Evolutionary conservation across 495 filamentous ascomycete species (phyloP), one percentile per base, ranked within the genome.

Genomic region (Talaromyces wortmannii): DNA sequence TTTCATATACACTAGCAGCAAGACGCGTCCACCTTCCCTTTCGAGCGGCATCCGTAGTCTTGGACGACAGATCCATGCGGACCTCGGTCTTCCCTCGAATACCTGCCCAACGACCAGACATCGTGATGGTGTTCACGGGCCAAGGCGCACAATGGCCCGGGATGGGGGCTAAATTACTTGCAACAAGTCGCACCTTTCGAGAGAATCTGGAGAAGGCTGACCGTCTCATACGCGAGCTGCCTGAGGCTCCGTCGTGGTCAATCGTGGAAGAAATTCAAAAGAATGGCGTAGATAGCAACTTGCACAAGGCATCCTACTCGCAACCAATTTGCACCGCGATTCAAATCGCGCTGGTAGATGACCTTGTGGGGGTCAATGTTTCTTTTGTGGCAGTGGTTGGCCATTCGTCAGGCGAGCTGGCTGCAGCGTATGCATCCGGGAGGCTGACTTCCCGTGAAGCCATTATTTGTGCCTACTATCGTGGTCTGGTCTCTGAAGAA

Each of bases 141-240:
- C 70, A 73, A 47, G 70, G 70, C 12, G 70, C 67, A 2, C 70
- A 73, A 58, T 73, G 68, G 67, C 61, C 63, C 8, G 52, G 51
- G 12, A 78, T 76, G 73, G 74, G 11, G 50, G 64, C 36, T 40
- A 10, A 13, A 40, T 40, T 40, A 5, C 57, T 74, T 31, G 47
- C 48, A 7, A 23, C 43, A 18, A 64, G 59, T 55, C 45, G 52
- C 8, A 29, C 52, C 2, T 70, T 68, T 46, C 45, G 54, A 15
- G 45, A 53, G 0, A 58, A 48, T 16, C 63, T 72, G 11, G 15
- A 18, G 10, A 11, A 55, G 0, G 50, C 65, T 29, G 64, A 68
- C 18, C 0, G 42, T 7, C 23, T 59, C 32, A 42, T 70, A 0
- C 23, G 30, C 46, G 45, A 16, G 1, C 48, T 67, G 2, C 31